Evolutionary conservation across 768 basidiomycete species (phyloP), one percentile per base, ranked within the genome.

Genomic region (Auricularia heimuer): DNA sequence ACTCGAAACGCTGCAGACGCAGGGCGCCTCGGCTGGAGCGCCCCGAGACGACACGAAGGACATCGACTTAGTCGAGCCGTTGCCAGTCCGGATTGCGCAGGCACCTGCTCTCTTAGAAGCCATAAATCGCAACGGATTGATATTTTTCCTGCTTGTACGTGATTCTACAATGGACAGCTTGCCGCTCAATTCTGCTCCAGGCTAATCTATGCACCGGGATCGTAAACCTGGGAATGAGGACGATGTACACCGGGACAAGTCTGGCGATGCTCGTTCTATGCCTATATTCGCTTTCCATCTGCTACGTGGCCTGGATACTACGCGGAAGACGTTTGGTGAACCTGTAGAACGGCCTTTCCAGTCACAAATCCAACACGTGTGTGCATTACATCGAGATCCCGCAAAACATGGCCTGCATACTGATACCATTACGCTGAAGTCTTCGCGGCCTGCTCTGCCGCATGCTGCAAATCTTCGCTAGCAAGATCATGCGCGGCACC

Each of bases 121-220:
- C 1, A 79, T 97, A 62, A 98, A 98, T 72, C 80, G 77, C 66
- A 94, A 98, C 68, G 84, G 89, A 0, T 75, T 98, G 11, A 75
- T 78, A 4, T 70, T 95, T 24, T 99, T 99, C 74, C 81, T 99
- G 1, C 67, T 90, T 29, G 95, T 94, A 68, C 67, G 90, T 81
- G 6, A 8, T 33, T 33, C 4, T 24, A 2, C 11, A 18, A 16
- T 0, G 51, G 7, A 21, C 21, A 44, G 4, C 61, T 60, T 56
- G 12, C 11, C 24, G 44, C 63, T 37, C 37, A 21, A 14, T 37
- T 66, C 14, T 44, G 62, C 61, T 37, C 18, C 67, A 96, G 94
- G 92, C 94, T 0, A 98, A 98, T 72, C 76, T 96, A 0, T 73
- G 83, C 37, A 99, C 96, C 0, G 96, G 96, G 0, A 68, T 91